These are phyloP conservation scores for Chalciporus piperatus DNA, from an alignment of 768 basidiomycete genomes.

Conservation along the genomic window DNA sequence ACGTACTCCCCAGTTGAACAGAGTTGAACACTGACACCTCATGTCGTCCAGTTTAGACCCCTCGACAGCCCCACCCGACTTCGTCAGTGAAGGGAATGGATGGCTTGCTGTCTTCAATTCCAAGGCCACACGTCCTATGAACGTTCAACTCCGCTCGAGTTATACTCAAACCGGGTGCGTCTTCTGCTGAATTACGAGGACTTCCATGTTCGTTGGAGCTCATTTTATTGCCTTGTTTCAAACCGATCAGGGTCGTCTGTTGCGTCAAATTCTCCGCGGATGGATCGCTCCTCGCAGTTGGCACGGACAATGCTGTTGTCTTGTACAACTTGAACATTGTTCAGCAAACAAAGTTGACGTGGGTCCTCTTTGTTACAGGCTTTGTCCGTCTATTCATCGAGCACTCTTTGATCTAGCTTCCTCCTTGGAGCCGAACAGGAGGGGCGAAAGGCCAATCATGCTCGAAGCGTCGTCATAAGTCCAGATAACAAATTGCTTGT, in stretches of 20 bases:
- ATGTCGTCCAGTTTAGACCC: conserved; percentile 30
- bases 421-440: conserved; percentile 25
- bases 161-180: conserved; percentile 80
- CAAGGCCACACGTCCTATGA: conserved; percentile 45
- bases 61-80: conserved; percentile 26
- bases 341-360: conserved; percentile 30
- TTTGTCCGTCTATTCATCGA: not conserved
- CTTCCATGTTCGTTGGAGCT: conserved; percentile 8
- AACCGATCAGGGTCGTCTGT: conserved; percentile 26
- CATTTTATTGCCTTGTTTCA: conserved; percentile 1
- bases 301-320: conserved; percentile 30
- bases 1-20: conserved; percentile 4
- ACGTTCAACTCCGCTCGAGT: conserved; percentile 62
- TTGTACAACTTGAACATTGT: conserved; percentile 28
- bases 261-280: conserved; percentile 33
- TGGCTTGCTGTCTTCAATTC: conserved; percentile 57
- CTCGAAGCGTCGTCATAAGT: conserved; percentile 32
- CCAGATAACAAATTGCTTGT: conserved; percentile 29
- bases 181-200: conserved; percentile 10
- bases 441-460: conserved; percentile 25
- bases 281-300: conserved; percentile 31
- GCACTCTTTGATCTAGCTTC: conserved; percentile 19
- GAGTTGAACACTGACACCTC: not conserved
- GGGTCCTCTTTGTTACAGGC: conserved; percentile 1
- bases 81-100: conserved; percentile 46